Evolutionary conservation across 1,139 yeast species (phyloP).

Genomic region (Arxiozyma telluris): DNA sequence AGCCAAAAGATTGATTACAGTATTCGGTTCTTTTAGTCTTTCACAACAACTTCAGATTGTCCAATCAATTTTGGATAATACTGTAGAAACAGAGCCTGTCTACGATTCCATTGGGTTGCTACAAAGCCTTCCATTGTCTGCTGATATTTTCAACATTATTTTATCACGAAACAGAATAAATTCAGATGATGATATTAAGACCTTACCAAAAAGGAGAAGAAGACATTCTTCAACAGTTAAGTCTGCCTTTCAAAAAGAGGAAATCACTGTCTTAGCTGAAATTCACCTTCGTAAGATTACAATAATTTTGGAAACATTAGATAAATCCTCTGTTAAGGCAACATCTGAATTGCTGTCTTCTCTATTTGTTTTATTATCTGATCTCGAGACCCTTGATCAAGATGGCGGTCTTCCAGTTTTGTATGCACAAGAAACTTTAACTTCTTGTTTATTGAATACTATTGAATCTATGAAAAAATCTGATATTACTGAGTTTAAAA

Average conservation of each 20-base stretch:
- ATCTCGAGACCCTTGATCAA: conserved; percentile 76
- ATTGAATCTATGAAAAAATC: conserved; percentile 44
- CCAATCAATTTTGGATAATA: conserved; percentile 49
- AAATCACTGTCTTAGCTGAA: conserved; percentile 65
- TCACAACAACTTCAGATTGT: conserved; percentile 53
- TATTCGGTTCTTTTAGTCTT: conserved; percentile 48
- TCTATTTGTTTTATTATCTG: conserved; percentile 67
- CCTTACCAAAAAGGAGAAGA: conserved; percentile 65
- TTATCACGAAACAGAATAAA: conserved; percentile 42
- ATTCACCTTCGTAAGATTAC: conserved; percentile 72
- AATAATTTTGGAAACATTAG: conserved; percentile 69
- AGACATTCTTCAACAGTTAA: conserved; percentile 63
- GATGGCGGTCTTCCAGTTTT: conserved; percentile 88
- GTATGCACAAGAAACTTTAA: conserved; percentile 84
- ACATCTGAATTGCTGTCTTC: conserved; percentile 46
- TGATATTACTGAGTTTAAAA: conserved; percentile 47
- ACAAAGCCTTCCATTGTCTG: conserved; percentile 40
- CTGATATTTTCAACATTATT: conserved; percentile 40
- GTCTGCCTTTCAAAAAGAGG: conserved; percentile 65
- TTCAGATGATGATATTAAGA: conserved; percentile 32
- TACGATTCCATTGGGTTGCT: conserved; percentile 50
- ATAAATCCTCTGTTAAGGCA: conserved; percentile 36
- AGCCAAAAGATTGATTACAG: conserved; percentile 41
- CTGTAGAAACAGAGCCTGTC: conserved; percentile 37
- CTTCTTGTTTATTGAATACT: conserved; percentile 72